phyloP scores from a whole-genome alignment of 2,329 filamentous ascomycete species.

The Trichoderma gracile region DNA sequence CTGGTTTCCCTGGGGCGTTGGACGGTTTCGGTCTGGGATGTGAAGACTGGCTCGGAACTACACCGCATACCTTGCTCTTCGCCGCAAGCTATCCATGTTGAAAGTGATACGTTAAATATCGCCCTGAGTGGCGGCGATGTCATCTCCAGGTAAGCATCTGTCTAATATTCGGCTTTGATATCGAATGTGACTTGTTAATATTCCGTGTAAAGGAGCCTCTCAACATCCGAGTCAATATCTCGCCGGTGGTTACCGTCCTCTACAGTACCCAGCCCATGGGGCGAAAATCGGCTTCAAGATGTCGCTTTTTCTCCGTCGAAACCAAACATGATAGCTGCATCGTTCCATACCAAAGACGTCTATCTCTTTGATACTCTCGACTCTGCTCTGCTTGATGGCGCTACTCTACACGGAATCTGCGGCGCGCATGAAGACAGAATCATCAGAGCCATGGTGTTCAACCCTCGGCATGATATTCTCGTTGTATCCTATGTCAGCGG shows the following conservation, averaged over 20 bases:
- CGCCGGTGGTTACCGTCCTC: constrained; percentile 5
- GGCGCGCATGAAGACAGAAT: neutral
- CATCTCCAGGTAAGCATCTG: constrained; percentile 6
- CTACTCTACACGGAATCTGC: neutral
- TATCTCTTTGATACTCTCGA: neutral
- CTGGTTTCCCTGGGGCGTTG: neutral
- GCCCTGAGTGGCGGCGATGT: neutral
- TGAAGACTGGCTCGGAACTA: constrained; percentile 5
- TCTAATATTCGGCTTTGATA: too few relatives aligned
- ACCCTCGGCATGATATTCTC: neutral
- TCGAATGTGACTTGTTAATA: neutral
- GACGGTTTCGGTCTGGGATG: neutral
- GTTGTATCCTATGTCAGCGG: neutral
- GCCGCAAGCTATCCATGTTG: neutral
- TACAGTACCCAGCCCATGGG: neutral
- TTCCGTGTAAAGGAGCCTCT: neutral
- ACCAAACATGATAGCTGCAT: neutral
- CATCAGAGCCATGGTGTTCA: constrained; percentile 4
- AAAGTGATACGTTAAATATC: neutral
- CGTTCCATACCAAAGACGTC: constrained; percentile 1
- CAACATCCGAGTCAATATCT: constrained; percentile 1
- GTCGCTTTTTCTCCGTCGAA: neutral
- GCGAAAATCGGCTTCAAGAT: neutral
- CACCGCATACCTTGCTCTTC: neutral
- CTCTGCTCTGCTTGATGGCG: neutral